A percentile compares a stretch with the other conserved stretches of the same genome.
These are phyloP conservation scores for Conringia planisiliqua DNA, from an alignment of 345 rosid species.

Conservation along the genomic window DNA sequence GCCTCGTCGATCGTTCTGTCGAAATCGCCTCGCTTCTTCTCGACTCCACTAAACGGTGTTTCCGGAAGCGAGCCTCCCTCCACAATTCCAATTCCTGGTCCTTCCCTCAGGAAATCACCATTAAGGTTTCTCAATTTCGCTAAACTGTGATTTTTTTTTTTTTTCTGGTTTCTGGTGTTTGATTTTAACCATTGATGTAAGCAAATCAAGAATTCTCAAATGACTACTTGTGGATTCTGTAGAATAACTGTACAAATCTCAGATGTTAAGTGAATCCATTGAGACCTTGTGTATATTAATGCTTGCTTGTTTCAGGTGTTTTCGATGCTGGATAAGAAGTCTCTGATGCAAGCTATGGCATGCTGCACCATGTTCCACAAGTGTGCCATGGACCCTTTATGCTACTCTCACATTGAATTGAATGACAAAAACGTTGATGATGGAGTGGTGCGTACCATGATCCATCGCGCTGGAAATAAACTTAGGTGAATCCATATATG, in stretches of 20 bases:
- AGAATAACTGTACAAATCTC: too few relatives aligned
- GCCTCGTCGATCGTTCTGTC: slow-evolving; percentile 63
- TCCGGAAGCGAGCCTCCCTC: slow-evolving; percentile 61
- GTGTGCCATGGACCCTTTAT: slow-evolving; percentile 71
- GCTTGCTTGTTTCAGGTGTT: too few relatives aligned
- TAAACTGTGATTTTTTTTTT: not conserved
- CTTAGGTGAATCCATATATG: slow-evolving; percentile 40
- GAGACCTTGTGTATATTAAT: too few relatives aligned
- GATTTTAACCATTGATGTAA: not conserved
- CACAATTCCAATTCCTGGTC: slow-evolving; percentile 70
- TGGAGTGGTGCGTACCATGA: slow-evolving; percentile 59
- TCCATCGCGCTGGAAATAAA: slow-evolving; percentile 68
- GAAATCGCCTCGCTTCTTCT: slow-evolving; percentile 56
- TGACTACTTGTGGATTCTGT: not conserved
- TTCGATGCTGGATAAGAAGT: slow-evolving; percentile 75
- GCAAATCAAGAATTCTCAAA: not conserved
- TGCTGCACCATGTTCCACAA: slow-evolving; percentile 73
- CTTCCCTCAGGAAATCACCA: slow-evolving; percentile 75
- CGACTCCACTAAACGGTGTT: slow-evolving; percentile 58
- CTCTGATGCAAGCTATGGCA: slow-evolving; percentile 64
- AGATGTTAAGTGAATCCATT: too few relatives aligned
- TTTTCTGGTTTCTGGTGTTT: not conserved
- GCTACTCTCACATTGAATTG: slow-evolving; percentile 62
- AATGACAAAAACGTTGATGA: slow-evolving; percentile 53
- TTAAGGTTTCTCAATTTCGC: slow-evolving; percentile 42